Percentiles rank a stretch among this genome's conserved stretches.
phyloP scores from a whole-genome alignment of 1,139 yeast species.

The Diutina pseudorugosa region DNA sequence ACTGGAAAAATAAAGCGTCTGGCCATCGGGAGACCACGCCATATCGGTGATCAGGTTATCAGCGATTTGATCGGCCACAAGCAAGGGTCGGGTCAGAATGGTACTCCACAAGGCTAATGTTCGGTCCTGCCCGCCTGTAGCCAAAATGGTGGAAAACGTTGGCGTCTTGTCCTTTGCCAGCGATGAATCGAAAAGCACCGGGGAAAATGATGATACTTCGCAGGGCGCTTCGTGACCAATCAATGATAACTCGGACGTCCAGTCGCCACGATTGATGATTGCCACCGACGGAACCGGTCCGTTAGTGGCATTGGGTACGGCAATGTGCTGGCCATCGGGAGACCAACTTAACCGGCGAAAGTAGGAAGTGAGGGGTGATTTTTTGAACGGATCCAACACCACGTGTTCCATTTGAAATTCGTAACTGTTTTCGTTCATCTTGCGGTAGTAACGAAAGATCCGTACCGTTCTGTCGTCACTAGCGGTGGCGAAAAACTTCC shows the following conservation, averaged over 20 bases:
- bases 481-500: conserved; percentile 92
- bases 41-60: conserved; percentile 59
- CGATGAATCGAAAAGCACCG: conserved; percentile 36
- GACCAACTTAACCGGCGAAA: conserved; percentile 93
- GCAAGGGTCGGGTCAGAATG: conserved; percentile 43
- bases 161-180: background rate
- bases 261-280: conserved; percentile 77
- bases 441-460: conserved; percentile 71
- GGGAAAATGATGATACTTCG: conserved; percentile 86
- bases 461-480: conserved; percentile 90
- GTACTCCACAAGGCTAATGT: conserved; percentile 66
- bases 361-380: conserved; percentile 86
- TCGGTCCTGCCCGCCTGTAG: conserved; percentile 74
- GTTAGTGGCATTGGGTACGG: conserved; percentile 93
- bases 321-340: conserved; percentile 94
- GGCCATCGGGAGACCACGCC: conserved; percentile 74
- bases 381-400: conserved; percentile 71
- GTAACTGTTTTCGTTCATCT: conserved; percentile 49
- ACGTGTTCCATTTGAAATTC: conserved; percentile 81
- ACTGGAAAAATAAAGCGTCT: conserved; percentile 58
- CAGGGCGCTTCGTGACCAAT: conserved; percentile 97
- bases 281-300: conserved; percentile 92
- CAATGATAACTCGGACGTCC: conserved; percentile 81
- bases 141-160: conserved; percentile 40
- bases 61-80: conserved; percentile 52